These are phyloP conservation scores for Garcia nutans DNA, from an alignment of 345 rosid species.

Conservation along the genomic window DNA sequence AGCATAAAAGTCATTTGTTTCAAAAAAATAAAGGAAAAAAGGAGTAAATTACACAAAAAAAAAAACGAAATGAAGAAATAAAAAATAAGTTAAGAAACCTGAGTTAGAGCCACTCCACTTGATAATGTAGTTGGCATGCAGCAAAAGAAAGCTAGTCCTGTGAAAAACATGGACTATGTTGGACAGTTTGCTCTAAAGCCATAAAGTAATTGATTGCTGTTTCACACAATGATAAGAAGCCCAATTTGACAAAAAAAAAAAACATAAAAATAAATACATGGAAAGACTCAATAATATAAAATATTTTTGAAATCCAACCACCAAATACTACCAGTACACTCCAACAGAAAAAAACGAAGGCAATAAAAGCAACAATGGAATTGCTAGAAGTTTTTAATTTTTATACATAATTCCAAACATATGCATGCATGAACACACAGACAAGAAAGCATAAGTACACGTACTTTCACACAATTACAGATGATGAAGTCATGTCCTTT, in stretches of 20 bases:
- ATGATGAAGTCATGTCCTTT: neutral
- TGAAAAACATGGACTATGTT: conserved; percentile 21
- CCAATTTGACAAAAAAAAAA: too few relatives aligned
- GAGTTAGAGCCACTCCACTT: conserved; percentile 94
- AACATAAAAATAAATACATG: neutral
- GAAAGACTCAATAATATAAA: neutral
- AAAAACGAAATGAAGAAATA: too few relatives aligned
- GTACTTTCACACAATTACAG: neutral
- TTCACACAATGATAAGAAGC: neutral
- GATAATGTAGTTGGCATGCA: conserved; percentile 99
- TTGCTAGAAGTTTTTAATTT: neutral
- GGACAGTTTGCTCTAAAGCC: neutral
- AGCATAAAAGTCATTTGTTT: conserved; percentile 4
- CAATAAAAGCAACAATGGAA: neutral
- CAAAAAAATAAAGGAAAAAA: neutral
- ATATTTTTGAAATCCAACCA: neutral
- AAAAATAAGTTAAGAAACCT: conserved; percentile 41
- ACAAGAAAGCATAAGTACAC: neutral
- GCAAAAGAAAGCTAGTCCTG: conserved; percentile 90
- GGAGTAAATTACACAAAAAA: too few relatives aligned
- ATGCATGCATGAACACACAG: neutral
- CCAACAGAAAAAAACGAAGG: conserved; percentile 1
- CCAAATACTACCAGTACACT: neutral
- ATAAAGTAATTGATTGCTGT: neutral
- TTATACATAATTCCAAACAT: neutral